Percentiles rank a stretch among this genome's conserved stretches.
Conservation (phyloP, 345 rosid species). For the Pistacia vera region DNA sequence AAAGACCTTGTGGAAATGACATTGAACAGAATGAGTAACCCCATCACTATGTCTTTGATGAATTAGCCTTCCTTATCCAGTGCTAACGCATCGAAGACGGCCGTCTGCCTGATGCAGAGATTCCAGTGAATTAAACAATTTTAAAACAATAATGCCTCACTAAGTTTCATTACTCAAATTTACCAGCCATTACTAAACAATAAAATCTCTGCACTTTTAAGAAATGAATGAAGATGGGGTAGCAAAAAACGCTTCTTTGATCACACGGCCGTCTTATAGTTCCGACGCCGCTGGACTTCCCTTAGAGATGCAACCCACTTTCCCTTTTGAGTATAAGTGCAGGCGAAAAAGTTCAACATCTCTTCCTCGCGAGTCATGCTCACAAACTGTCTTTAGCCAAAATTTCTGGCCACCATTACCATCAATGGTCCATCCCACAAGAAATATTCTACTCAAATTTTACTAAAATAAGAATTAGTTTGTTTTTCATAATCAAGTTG, state of each 20-base stretch:
- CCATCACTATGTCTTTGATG: constrained; percentile 22
- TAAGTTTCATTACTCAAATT: background rate
- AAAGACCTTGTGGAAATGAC: background rate
- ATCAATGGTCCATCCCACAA: too few species aligned
- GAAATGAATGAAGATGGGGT: constrained; percentile 72
- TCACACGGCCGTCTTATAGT: constrained; percentile 67
- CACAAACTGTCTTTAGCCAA: constrained; percentile 63
- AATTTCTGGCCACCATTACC: too few species aligned
- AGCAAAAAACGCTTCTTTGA: constrained; percentile 68
- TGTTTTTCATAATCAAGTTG: too few species aligned
- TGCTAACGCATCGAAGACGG: constrained; percentile 79
- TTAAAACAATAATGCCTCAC: background rate
- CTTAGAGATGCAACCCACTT: constrained; percentile 57
- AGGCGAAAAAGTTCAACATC: constrained; percentile 80
- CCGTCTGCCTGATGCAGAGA: constrained; percentile 50
- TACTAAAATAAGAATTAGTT: too few species aligned
- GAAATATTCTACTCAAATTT: too few species aligned
- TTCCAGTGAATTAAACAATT: background rate
- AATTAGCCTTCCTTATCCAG: constrained; percentile 28
- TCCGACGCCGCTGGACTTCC: constrained; percentile 50
- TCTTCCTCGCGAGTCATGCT: constrained; percentile 79
- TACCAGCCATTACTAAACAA: constrained; percentile 63
- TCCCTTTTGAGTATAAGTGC: constrained; percentile 54
- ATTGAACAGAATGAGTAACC: background rate
- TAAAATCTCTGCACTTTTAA: constrained; percentile 48